Evolutionary conservation across 257 asterid species (phyloP).

Genomic region (Mitragyna speciosa): DNA sequence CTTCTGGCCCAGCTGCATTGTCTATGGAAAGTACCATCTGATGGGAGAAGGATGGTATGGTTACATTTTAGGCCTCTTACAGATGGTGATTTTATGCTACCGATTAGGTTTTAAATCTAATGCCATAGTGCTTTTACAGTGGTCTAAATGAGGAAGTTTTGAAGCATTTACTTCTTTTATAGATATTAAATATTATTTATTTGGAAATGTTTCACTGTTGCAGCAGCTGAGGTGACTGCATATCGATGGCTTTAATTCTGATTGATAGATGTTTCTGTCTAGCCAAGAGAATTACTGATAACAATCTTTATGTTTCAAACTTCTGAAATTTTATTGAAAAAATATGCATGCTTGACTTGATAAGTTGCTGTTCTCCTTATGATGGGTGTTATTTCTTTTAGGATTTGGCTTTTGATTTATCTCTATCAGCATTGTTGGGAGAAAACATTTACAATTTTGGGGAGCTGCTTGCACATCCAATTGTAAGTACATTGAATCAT

Average conservation of each 20-base stretch:
- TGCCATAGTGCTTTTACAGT: not conserved
- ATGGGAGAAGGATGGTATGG: not conserved
- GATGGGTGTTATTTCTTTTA: conserved; percentile 22
- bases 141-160: not conserved
- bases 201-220: not conserved
- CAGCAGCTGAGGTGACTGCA: not conserved
- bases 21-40: not conserved
- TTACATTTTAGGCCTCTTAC: not conserved
- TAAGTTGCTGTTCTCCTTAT: not conserved
- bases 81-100: not conserved
- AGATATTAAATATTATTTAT: not conserved
- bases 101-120: not conserved
- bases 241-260: not conserved
- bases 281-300: not conserved
- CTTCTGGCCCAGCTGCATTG: not conserved
- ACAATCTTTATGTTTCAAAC: not conserved
- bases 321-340: not conserved
- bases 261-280: not conserved
- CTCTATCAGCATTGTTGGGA: conserved; percentile 92
- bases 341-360: not conserved
- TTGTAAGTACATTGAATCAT: conserved; percentile 51
- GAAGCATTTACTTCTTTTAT: not conserved
- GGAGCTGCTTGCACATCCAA: conserved; percentile 94
- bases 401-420: conserved; percentile 95
- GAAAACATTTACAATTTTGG: conserved; percentile 95